A percentile compares a stretch with the other conserved stretches of the same genome.
phyloP scores from a whole-genome alignment of 1,284 basidiomycete species.

The Tremellales sp. region DNA sequence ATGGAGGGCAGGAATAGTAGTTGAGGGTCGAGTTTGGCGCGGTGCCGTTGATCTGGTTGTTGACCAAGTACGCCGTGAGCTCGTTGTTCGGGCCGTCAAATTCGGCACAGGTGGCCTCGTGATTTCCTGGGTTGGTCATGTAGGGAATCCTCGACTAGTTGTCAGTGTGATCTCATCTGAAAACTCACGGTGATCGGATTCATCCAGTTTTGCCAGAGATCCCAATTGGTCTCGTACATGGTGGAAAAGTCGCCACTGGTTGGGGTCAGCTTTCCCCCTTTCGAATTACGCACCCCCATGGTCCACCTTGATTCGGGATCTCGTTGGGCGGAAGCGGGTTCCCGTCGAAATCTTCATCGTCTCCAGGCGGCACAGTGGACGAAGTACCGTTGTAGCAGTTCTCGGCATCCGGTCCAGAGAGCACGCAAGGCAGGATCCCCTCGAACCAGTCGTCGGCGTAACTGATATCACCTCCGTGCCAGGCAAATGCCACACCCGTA shows the following conservation, averaged over 20 bases:
- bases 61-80: slow-evolving; percentile 18
- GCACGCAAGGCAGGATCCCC: slow-evolving; percentile 22
- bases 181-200: slow-evolving; percentile 34
- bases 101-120: slow-evolving; percentile 22
- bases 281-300: too few species aligned
- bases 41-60: slow-evolving; percentile 10
- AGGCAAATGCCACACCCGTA: slow-evolving; percentile 28
- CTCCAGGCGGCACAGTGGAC: slow-evolving; percentile 6
- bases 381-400: slow-evolving; percentile 33
- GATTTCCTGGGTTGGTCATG: slow-evolving; percentile 21
- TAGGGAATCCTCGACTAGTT: slow-evolving; percentile 33
- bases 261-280: too few species aligned
- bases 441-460: slow-evolving; percentile 45
- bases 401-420: slow-evolving; percentile 14
- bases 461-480: slow-evolving; percentile 43
- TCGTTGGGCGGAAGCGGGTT: slow-evolving; percentile 24
- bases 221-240: slow-evolving; percentile 39
- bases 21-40: slow-evolving; percentile 16
- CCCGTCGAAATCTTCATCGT: neutral
- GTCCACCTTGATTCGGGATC: slow-evolving; percentile 26
- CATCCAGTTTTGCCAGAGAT: slow-evolving; percentile 45
- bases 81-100: slow-evolving; percentile 27
- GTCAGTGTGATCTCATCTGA: too few species aligned
- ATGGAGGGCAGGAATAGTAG: slow-evolving; percentile 24
- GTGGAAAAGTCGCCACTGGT: slow-evolving; percentile 28